Base-by-base conservation (phyloP, 2,329 filamentous ascomycete species). In the Huntiella omanensis region DNA sequence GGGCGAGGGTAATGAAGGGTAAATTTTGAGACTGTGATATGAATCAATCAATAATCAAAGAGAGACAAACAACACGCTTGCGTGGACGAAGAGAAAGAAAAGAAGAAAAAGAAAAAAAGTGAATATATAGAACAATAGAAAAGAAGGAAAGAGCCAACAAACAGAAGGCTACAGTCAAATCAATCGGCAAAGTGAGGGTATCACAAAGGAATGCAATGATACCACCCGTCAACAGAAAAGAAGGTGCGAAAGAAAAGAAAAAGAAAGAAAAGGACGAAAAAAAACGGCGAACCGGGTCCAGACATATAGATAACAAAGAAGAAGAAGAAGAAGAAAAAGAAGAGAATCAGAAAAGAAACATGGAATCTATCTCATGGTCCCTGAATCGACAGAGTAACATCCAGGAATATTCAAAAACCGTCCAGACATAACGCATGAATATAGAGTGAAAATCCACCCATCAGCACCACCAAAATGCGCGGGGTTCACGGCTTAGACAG, bases 31-130 rank as follows among this genome's bases (percentile, higher is more conserved):
- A 44, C 33, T 15, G 28, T 22, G 12, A 5, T 33, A 34, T 35
- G 16, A 37, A 35, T 36, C 40, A 28, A 39, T 36, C 6, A 40
- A 40, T 10, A 40, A 16, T 15, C 34, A 48, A 45, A 38, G 38
- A 48, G 19, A 41, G 46, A 48, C 42, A 40, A 37, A 8, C 22
- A 10, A 28, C 22, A 28, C 22, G 22, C 22, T 28, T 28, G 22
- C 22, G 22, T 28, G 22, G 13, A 13, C 16, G 13, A 10, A 11
- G 1, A 37, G 4, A 6, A 38, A 37, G n/a, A 37, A 28, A 1
- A 28, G 3, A 28, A 28, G 1, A 28, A 28, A 1, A 28, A 4
- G 2, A 10, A 10, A 8, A 10, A n/a, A 15, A 11, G 4, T 4
- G 35, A 38, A 38, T 16, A 17, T 38, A 38, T 17, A 39, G 13